phyloP scores from a whole-genome alignment of 257 asterid genomes.

The Thymus quinquecostatus region DNA sequence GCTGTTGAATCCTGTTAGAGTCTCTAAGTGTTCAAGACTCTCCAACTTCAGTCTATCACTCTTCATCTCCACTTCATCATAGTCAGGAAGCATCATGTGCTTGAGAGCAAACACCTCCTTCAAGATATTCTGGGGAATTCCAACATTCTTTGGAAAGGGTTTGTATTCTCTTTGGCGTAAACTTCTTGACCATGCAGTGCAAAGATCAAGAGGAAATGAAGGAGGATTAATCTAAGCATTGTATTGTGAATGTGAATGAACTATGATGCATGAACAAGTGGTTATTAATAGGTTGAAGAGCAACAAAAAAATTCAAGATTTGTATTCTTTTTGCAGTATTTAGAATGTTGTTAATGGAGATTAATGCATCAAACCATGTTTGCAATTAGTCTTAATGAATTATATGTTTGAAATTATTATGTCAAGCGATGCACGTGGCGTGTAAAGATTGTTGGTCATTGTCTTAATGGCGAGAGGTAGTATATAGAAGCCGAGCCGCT shows the following conservation, averaged over 20 bases:
- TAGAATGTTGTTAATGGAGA: not conserved
- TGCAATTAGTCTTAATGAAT: not conserved
- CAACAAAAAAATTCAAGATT: not conserved
- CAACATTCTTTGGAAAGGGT: not conserved
- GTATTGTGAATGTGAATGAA: not conserved
- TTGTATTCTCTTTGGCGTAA: not conserved
- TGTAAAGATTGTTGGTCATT: not conserved
- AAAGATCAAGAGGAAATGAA: not conserved
- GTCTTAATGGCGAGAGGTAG: too few relatives aligned
- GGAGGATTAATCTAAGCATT: not conserved
- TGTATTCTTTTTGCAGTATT: not conserved
- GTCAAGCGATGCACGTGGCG: not conserved
- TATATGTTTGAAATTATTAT: not conserved
- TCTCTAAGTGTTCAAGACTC: too few relatives aligned
- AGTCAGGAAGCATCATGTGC: too few relatives aligned
- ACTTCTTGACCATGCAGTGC: not conserved
- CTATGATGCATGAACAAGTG: not conserved
- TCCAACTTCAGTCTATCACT: too few relatives aligned
- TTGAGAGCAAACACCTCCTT: too few relatives aligned
- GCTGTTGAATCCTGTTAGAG: too few relatives aligned
- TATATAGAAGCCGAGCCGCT: too few relatives aligned
- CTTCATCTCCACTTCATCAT: too few relatives aligned
- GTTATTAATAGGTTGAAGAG: not conserved
- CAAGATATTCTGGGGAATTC: too few relatives aligned
- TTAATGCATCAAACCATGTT: not conserved